Base-by-base conservation (phyloP, 768 basidiomycete species). In the Psilocybe subaeruginosa region DNA sequence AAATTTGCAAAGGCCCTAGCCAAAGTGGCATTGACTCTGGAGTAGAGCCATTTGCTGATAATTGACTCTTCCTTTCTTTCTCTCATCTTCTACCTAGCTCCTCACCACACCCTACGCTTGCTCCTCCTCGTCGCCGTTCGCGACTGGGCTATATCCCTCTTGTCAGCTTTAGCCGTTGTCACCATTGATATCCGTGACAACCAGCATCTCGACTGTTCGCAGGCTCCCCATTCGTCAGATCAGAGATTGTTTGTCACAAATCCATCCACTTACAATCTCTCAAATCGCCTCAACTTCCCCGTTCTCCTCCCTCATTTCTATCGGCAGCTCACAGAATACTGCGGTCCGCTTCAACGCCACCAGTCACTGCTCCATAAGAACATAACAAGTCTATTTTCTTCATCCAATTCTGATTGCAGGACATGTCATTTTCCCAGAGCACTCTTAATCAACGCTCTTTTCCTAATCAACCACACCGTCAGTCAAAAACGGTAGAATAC, bases 401-500 rank as follows among this genome's bases (percentile, higher is more conserved):
- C 50, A 43, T 59, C 58, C 33, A 60, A 57, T 52, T 35, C 27
- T 60, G 52, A 50, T 55, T 55, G 54, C 64, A 64, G 66, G 68
- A 68, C 64, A 82, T 81, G 80, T 77, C 77, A 64, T 77, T 77
- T 54, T 66, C 82, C 56, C 81, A 81, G 66, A 77, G 79, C 70
- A 75, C 78, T 66, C 74, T 80, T 68, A 82, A 83, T 74, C 81
- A 80, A 73, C 78, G 79, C 67, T 73, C 75, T 55, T 73, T 73
- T 61, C 68, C 66, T 56, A 78, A 80, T 66, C 76, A 79, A 58
- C 76, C 77, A 64, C 77, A 74, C 64, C 76, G 78, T 66, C 78
- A 80, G 66, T 87, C 87, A 29, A 88, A 84, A 79, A 86, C 89
- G 14, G 80, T 93, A 72, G 89, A 93, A 69, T 89, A 91, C 72